phyloP scores from a whole-genome alignment of 495 filamentous ascomycete species.

The Trichoderma virens region DNA sequence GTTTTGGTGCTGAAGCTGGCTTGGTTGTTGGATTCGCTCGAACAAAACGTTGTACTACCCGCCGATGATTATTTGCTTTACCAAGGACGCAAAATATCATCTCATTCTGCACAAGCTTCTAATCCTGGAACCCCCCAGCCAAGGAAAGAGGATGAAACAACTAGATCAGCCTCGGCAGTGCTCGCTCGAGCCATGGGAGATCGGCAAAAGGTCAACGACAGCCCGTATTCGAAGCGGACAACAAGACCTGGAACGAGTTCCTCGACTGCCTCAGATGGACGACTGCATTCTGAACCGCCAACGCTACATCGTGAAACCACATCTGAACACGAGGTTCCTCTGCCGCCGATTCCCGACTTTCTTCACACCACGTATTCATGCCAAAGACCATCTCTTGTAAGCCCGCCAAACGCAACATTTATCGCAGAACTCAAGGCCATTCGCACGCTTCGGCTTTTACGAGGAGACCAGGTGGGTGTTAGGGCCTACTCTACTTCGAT shows the following conservation, averaged over 20 bases:
- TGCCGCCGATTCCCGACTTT: slow-evolving; percentile 62
- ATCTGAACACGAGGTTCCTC: slow-evolving; percentile 54
- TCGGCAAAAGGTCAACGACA: neutral
- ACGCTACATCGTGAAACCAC: slow-evolving; percentile 58
- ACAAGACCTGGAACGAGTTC: neutral
- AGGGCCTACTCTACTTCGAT: slow-evolving; percentile 87
- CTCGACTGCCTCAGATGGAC: neutral
- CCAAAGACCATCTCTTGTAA: slow-evolving; percentile 62
- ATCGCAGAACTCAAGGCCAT: slow-evolving; percentile 70
- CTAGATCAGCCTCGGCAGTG: slow-evolving; percentile 16
- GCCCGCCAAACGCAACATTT: slow-evolving; percentile 69
- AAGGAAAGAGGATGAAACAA: slow-evolving; percentile 23
- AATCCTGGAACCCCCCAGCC: slow-evolving; percentile 15
- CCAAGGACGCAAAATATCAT: slow-evolving; percentile 37
- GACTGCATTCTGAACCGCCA: slow-evolving; percentile 11
- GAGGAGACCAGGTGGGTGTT: slow-evolving; percentile 67
- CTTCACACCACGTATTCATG: slow-evolving; percentile 72
- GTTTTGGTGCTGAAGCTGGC: slow-evolving; percentile 65
- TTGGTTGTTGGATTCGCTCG: slow-evolving; percentile 65
- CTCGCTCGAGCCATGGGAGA: neutral
- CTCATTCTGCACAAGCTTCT: slow-evolving; percentile 14
- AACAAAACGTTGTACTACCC: slow-evolving; percentile 44
- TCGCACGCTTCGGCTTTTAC: slow-evolving; percentile 58
- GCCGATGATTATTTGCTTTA: slow-evolving; percentile 60
- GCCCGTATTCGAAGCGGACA: neutral